Percentiles rank a stretch among this genome's conserved stretches.
Conservation (phyloP, 164 flowering plant species). For the Euptelea pleiosperma region DNA sequence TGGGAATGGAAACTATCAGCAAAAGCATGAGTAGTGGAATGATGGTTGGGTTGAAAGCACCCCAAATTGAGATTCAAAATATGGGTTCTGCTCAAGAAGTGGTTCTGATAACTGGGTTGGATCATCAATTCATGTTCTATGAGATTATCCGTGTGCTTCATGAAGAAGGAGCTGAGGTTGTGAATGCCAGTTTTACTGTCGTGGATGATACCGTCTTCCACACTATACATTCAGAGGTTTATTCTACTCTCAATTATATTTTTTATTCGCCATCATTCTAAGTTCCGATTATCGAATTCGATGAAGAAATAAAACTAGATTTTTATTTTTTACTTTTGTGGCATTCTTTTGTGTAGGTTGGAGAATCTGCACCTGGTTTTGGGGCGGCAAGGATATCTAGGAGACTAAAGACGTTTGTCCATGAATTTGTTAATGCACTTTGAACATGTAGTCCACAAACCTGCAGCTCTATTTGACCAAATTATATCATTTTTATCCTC, state of each 20-base stretch:
- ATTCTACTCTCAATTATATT: background rate
- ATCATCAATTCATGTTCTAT: constrained; percentile 40
- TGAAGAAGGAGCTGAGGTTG: constrained; percentile 59
- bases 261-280: background rate
- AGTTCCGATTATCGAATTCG: background rate
- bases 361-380: constrained; percentile 14
- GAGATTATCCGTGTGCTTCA: constrained; percentile 44
- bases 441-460: too few relatives aligned
- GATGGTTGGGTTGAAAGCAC: constrained; percentile 5
- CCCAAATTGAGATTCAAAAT: constrained; percentile 41
- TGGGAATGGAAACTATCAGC: constrained; percentile 12
- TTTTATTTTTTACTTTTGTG: background rate
- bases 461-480: too few relatives aligned
- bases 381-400: constrained; percentile 31
- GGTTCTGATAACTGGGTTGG: constrained; percentile 40
- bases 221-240: constrained; percentile 54
- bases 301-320: background rate
- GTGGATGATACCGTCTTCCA: constrained; percentile 42
- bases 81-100: constrained; percentile 43
- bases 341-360: constrained; percentile 26
- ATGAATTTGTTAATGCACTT: background rate
- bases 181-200: constrained; percentile 45
- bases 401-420: constrained; percentile 32
- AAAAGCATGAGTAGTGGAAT: background rate
- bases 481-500: too few relatives aligned